Evolutionary conservation across 2,329 filamentous ascomycete genomes (phyloP), one percentile per base, ranked within the genome.

Genomic region (Fusarium fujikuroi): DNA sequence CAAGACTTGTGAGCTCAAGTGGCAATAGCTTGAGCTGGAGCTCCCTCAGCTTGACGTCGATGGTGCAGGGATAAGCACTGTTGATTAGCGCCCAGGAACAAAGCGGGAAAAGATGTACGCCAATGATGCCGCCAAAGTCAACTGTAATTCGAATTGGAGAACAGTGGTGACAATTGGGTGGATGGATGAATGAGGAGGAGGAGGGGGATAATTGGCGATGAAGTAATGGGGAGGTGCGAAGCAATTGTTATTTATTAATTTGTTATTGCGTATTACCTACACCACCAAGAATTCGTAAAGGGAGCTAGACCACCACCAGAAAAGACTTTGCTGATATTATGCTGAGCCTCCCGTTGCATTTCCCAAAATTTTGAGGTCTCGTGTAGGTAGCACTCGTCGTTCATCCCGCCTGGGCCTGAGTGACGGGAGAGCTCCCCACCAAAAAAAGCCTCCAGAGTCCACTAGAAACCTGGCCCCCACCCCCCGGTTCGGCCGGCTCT

Each of bases 61-160:
- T 40, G 28, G 30, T 72, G 44, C 64, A 75, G 68, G 68, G 72
- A 61, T 69, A 23, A 57, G 58, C 63, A 66, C 59, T 57, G 39
- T 57, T 62, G 64, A 59, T 71, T 70, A 65, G 61, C 60, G 62
- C 59, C 57, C 39, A 60, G 62, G 73, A 63, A 70, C 63, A 50
- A 60, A 75, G 54, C 47, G 63, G 72, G 70, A 72, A 72, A 62
- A 58, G 72, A 76, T 74, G 75, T 74, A 54, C 32, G 57, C 66
- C 57, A 44, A 40, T 32, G 47, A 42, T 60, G 47, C 56, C 39
- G 42, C 44, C 39, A 69, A 50, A 47, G 54, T 46, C 60, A 64
- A 64, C 16, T 63, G 14, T 36, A n/a, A 28, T 40, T 9, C 34
- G 12, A 36, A 34, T 36, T 36, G 40, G 54, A 47, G 19, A 58